Evolutionary conservation across 1,284 basidiomycete species (phyloP), one percentile per base, ranked within the genome.

Genomic region (Cerrena zonata): DNA sequence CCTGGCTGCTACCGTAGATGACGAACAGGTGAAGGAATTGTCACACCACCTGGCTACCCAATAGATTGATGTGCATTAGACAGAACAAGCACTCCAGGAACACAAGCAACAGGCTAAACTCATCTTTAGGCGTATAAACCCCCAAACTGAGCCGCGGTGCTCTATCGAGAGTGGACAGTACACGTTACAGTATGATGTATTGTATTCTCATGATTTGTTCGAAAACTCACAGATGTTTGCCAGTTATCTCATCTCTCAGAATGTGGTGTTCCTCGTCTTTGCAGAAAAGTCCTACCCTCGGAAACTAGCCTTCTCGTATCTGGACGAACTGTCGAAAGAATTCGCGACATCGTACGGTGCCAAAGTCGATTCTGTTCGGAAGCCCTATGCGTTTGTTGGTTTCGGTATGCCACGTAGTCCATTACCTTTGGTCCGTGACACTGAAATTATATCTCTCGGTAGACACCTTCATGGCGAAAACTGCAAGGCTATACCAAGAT

Each of bases 381-480:
- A 93, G 66, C 94, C 94, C 23, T 97, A 97, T 67, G 93, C 94
- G 23, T 96, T 96, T 67, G 89, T 96, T 57, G 92, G 93, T 46
- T 97, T 97, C 64, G 92, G 92, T 93, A 62, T 59, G 86, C 73
- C 12, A 15, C 40, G 30, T n/a, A n/a, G n/a, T n/a, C 22, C 41
- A 40, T 7, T 22, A 42, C 10, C 21, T 10, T 42, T 10, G 7
- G 21, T 22, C 10, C 41, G 5, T 13, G 47, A 43, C 42, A 44
- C 2, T 40, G 5, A 25, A n/a, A n/a, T n/a, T n/a, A n/a, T n/a
- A n/a, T n/a, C n/a, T n/a, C n/a, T 34, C 15, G 49, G 19, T 59
- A 93, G 95, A 98, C 67, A 97, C 95, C 0, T 99, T 99, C 72
- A 98, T 99, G 84, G 92, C 91, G 50, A 96, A 97, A 67, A 99